Evolutionary conservation across 2,329 filamentous ascomycete genomes (phyloP).

Genomic region (Shiraia bambusicola): DNA sequence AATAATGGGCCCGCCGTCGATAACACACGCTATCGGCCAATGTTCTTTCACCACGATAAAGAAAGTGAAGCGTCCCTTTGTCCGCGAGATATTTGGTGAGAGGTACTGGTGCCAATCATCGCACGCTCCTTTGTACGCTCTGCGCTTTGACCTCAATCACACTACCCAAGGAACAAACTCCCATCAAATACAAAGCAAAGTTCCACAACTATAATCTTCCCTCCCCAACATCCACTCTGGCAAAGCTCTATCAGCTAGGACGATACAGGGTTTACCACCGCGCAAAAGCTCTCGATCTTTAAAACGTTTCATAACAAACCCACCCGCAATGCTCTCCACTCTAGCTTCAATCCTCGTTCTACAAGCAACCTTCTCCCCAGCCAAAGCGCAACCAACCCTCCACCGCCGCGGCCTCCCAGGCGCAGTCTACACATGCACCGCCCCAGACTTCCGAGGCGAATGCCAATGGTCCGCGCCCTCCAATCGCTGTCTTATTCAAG

Average conservation of each 20-base stretch:
- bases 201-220: constrained; percentile 13
- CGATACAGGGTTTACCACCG: no score
- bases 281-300: no score
- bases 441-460: constrained; percentile 27
- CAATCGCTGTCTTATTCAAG: constrained; percentile 27
- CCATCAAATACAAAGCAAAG: constrained; percentile 2
- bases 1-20: constrained; percentile 29
- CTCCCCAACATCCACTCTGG: constrained; percentile 6
- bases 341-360: constrained; percentile 10
- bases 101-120: constrained; percentile 6
- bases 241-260: no score
- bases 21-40: constrained; percentile 24
- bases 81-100: constrained; percentile 7
- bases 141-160: background rate
- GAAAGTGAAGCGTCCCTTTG: constrained; percentile 17
- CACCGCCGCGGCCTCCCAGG: constrained; percentile 37
- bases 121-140: constrained; percentile 1
- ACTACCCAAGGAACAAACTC: background rate
- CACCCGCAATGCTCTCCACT: constrained; percentile 5
- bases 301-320: no score
- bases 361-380: constrained; percentile 10
- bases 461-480: constrained; percentile 33
- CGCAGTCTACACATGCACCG: constrained; percentile 37
- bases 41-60: constrained; percentile 26
- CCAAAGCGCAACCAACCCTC: constrained; percentile 15